phyloP scores from a whole-genome alignment of 73 alveolate species.

The Urostyla sp. region DNA sequence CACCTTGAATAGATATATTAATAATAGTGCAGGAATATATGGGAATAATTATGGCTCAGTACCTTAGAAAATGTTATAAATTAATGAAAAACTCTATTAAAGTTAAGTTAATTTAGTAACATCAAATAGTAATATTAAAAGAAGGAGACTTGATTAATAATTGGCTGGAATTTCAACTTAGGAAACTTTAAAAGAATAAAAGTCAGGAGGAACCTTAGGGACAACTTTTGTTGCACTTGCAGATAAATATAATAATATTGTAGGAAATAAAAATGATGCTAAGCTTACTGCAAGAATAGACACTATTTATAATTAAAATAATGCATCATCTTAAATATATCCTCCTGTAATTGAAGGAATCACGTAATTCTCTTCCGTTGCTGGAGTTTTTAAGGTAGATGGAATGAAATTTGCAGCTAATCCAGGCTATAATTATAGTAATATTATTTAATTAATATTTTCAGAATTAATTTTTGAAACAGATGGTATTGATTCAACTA shows the following conservation, averaged over 20 bases:
- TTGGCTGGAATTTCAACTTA: not conserved
- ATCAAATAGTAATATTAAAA: not conserved
- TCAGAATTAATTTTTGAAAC: not conserved
- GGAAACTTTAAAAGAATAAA: not conserved
- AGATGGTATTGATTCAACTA: constrained; percentile 19
- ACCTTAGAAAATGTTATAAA: not conserved
- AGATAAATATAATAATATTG: constrained; percentile 35
- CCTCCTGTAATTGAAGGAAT: constrained; percentile 22
- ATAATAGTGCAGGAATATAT: not conserved
- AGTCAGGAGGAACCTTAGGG: constrained; percentile 27
- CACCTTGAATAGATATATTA: not conserved
- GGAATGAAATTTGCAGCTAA: constrained; percentile 3
- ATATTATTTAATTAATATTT: too few relatives aligned
- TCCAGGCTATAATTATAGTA: constrained; percentile 14
- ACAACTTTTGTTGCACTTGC: not conserved
- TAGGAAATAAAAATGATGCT: not conserved
- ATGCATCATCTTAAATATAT: not conserved
- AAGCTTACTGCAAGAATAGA: not conserved
- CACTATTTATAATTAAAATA: not conserved
- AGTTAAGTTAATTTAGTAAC: not conserved
- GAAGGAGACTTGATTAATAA: not conserved
- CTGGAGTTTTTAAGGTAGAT: not conserved
- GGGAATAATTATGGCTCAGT: constrained; percentile 16
- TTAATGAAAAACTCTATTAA: not conserved
- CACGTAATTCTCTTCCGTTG: not conserved